Conservation (phyloP, 208 protist species). For the Wallacemonas sp. region DNA sequence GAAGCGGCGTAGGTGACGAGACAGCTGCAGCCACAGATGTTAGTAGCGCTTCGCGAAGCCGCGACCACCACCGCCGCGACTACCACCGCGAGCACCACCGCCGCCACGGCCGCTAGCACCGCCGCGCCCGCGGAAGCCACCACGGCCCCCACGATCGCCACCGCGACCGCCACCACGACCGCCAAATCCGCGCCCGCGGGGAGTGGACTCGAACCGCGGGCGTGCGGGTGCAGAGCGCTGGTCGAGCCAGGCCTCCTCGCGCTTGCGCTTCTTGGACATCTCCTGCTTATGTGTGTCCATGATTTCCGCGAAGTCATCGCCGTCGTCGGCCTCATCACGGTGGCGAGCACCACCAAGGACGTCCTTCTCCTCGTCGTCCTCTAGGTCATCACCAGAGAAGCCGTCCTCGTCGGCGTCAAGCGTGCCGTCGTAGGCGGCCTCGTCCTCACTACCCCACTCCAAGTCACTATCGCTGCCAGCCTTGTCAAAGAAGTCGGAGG, state of each 20-base stretch:
- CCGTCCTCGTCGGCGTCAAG: slow-evolving; percentile 23
- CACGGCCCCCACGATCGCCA: neutral
- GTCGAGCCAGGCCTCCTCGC: slow-evolving; percentile 73
- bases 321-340: slow-evolving; percentile 43
- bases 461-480: slow-evolving; percentile 47
- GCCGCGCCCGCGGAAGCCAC: slow-evolving; percentile 20
- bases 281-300: slow-evolving; percentile 62
- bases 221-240: slow-evolving; percentile 19
- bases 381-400: slow-evolving; percentile 14
- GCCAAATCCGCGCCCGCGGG: neutral
- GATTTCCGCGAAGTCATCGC: slow-evolving; percentile 79
- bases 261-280: slow-evolving; percentile 65
- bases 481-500: slow-evolving; percentile 38
- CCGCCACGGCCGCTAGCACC: slow-evolving; percentile 1
- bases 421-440: slow-evolving; percentile 46
- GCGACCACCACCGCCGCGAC: slow-evolving; percentile 13
- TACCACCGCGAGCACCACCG: slow-evolving; percentile 12
- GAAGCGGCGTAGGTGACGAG: neutral
- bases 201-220: neutral
- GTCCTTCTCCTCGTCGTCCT: slow-evolving; percentile 24
- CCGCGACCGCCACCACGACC: slow-evolving; percentile 12
- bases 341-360: slow-evolving; percentile 31
- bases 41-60: slow-evolving; percentile 22
- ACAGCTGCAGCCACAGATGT: neutral
- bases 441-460: slow-evolving; percentile 76